phyloP scores from a whole-genome alignment of 2,329 filamentous ascomycete species.

The Aspergillus arachidicola region DNA sequence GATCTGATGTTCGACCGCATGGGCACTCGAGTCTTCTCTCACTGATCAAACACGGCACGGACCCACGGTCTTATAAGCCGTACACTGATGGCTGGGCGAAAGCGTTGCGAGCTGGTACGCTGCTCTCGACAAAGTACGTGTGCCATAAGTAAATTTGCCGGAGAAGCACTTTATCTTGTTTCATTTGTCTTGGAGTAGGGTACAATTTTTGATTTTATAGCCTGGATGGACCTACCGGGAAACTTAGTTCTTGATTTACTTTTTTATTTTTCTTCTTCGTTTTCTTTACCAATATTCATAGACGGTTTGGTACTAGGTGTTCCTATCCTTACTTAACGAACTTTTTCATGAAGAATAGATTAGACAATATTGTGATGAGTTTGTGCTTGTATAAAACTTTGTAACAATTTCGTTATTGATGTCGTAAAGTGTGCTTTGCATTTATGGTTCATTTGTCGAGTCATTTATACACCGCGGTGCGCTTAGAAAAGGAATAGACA shows the following conservation, averaged over 20 bases:
- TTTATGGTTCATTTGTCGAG: not conserved
- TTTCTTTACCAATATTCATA: constrained; percentile 12
- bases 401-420: not conserved
- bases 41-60: constrained; percentile 15
- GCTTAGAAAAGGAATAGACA: not conserved
- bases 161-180: not conserved
- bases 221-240: not conserved
- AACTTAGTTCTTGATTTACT: not conserved
- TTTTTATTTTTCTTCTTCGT: no score
- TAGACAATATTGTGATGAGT: not conserved
- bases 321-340: not conserved
- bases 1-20: constrained; percentile 48
- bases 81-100: constrained; percentile 2
- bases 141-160: not conserved
- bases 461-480: not conserved
- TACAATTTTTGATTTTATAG: constrained; percentile 3
- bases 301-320: constrained; percentile 11
- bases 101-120: not conserved
- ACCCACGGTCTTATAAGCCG: not conserved
- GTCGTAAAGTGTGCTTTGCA: not conserved
- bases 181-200: constrained; percentile 5
- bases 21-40: constrained; percentile 40
- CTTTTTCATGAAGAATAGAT: constrained; percentile 7
- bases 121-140: not conserved
- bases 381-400: not conserved